Evolutionary conservation across 495 filamentous ascomycete genomes (phyloP).

Genomic region (Trichoderma orchidacearum): DNA sequence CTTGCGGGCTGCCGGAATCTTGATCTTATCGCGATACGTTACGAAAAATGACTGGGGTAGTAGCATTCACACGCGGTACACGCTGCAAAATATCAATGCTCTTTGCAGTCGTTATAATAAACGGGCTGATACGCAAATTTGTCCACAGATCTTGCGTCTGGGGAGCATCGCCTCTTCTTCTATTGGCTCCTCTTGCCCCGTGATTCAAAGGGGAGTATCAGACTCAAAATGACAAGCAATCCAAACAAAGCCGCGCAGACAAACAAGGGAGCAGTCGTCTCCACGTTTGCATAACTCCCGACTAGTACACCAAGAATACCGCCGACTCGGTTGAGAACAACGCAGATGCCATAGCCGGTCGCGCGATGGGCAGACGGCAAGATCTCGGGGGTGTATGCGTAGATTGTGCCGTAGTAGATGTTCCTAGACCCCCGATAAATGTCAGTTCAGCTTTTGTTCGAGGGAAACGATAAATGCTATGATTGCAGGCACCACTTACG

Average conservation of each 20-base stretch:
- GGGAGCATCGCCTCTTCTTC: too few relatives aligned
- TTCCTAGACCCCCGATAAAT: slow-evolving; percentile 6
- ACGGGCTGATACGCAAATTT: too few relatives aligned
- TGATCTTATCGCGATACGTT: too few relatives aligned
- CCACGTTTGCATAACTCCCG: slow-evolving; percentile 32
- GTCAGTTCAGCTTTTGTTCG: background rate
- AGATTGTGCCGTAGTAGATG: slow-evolving; percentile 34
- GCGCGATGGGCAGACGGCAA: slow-evolving; percentile 28
- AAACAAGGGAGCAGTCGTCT: slow-evolving; percentile 40
- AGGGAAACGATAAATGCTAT: background rate
- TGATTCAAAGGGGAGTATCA: slow-evolving; percentile 24
- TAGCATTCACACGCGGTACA: too few relatives aligned
- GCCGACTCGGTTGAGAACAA: slow-evolving; percentile 44
- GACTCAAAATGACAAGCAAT: slow-evolving; percentile 14
- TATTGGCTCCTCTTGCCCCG: slow-evolving; percentile 7
- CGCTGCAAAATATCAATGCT: too few relatives aligned
- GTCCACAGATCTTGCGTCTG: too few relatives aligned
- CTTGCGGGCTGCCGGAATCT: too few relatives aligned
- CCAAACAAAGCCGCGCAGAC: slow-evolving; percentile 39
- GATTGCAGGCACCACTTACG: background rate
- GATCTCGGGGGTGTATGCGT: slow-evolving; percentile 33
- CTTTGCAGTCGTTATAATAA: too few relatives aligned
- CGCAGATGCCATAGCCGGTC: slow-evolving; percentile 39
- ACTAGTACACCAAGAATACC: slow-evolving; percentile 43
- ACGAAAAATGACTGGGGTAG: too few relatives aligned